Evolutionary conservation across 2,329 filamentous ascomycete species (phyloP).

Genomic region (Rutstroemia sp.): DNA sequence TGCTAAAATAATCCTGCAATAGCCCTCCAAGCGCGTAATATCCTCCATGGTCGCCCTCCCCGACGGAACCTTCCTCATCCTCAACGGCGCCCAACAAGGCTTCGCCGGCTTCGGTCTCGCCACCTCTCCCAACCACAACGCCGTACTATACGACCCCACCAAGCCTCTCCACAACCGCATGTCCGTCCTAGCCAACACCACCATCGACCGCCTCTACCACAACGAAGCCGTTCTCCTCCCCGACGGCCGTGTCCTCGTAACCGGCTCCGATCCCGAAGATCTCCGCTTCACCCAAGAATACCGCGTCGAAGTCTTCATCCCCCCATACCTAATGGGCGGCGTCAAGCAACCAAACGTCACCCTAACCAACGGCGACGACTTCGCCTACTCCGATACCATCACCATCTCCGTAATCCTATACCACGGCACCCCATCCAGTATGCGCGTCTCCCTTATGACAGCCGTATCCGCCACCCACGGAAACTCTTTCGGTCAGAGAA

Average conservation of each 20-base stretch:
- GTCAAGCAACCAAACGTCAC: slow-evolving; percentile 45
- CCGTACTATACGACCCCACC: slow-evolving; percentile 52
- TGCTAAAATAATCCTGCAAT: not conserved
- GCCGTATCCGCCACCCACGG: slow-evolving; percentile 40
- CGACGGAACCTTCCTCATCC: slow-evolving; percentile 56
- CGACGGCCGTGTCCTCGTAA: slow-evolving; percentile 54
- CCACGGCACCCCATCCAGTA: not conserved
- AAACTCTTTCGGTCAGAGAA: slow-evolving; percentile 61
- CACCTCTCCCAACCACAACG: slow-evolving; percentile 47
- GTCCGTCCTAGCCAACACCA: slow-evolving; percentile 56
- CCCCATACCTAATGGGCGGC: slow-evolving; percentile 49
- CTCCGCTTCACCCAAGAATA: slow-evolving; percentile 38
- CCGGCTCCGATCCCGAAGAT: slow-evolving; percentile 37
- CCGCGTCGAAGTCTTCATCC: slow-evolving; percentile 56
- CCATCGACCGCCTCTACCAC: slow-evolving; percentile 56
- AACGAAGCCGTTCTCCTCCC: slow-evolving; percentile 55
- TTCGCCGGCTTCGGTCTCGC: slow-evolving; percentile 56
- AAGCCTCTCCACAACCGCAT: slow-evolving; percentile 49
- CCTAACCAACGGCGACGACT: slow-evolving; percentile 30
- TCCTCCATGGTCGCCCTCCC: slow-evolving; percentile 55
- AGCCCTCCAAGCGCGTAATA: slow-evolving; percentile 52
- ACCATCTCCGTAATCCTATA: not conserved
- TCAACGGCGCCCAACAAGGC: slow-evolving; percentile 53
- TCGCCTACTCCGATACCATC: slow-evolving; percentile 1
- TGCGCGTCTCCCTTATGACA: slow-evolving; percentile 3